Conservation (phyloP, 768 basidiomycete genomes). For the Serendipita vermifera region DNA sequence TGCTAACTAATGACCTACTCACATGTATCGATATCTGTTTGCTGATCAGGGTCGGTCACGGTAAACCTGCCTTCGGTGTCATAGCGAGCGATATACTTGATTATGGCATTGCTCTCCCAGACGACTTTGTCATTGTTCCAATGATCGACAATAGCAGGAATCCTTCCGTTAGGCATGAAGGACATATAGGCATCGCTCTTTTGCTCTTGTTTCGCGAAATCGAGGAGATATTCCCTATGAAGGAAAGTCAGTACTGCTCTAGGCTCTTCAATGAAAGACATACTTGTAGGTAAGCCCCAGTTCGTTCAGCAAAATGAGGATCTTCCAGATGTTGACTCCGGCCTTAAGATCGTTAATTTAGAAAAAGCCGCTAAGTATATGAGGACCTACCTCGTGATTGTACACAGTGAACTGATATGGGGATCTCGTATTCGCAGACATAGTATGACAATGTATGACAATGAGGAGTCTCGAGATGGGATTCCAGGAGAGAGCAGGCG, state of each 20-base stretch:
- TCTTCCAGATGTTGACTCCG: slow-evolving; percentile 13
- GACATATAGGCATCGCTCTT: slow-evolving; percentile 9
- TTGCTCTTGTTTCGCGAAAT: slow-evolving; percentile 14
- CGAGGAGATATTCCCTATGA: slow-evolving; percentile 10
- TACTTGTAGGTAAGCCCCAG: slow-evolving; percentile 16
- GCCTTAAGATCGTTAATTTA: no score
- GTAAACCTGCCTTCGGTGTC: slow-evolving; percentile 16
- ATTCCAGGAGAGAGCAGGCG: no score
- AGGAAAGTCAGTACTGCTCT: not conserved
- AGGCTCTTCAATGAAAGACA: slow-evolving; percentile 8
- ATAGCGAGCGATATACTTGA: slow-evolving; percentile 15
- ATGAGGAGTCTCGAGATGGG: no score
- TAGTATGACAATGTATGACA: no score
- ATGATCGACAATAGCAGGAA: slow-evolving; percentile 16
- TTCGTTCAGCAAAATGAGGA: slow-evolving; percentile 14
- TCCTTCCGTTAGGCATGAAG: slow-evolving; percentile 14
- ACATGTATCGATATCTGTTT: not conserved
- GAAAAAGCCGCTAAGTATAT: no score
- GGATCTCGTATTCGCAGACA: no score
- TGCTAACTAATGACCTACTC: not conserved
- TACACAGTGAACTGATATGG: slow-evolving; percentile 15
- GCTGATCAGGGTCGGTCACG: slow-evolving; percentile 12
- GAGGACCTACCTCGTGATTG: slow-evolving; percentile 13
- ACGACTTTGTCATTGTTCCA: slow-evolving; percentile 13
- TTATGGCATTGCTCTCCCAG: slow-evolving; percentile 16